Base-by-base conservation (phyloP, 768 basidiomycete genomes). In the Boletellus ananas region DNA sequence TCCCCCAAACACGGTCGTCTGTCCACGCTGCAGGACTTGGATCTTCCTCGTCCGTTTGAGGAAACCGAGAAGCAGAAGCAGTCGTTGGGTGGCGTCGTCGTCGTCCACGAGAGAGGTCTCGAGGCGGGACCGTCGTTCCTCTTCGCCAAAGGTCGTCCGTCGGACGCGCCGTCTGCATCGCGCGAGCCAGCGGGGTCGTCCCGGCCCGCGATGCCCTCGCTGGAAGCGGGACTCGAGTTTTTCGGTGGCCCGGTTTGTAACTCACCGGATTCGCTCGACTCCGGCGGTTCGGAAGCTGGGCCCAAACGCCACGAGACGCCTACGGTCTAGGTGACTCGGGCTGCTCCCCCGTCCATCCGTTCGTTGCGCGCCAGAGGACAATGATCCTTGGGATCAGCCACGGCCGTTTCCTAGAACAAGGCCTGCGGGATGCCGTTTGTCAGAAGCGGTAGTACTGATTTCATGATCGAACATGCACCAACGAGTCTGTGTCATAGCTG, bases 31-130 rank as follows among this genome's bases (percentile, higher is more conserved):
- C 23, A 41, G 12, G 59, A 56, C 47, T 16, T 64, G 31, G 16
- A 13, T 12, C 53, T 62, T 14, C 61, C 59, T 11, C 56, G 52
- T 16, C 61, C 61, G 0, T 62, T 62, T 17, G 59, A 62, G 39
- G 56, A 55, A 11, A n/a, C 40, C 10, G 29, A 9, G 29, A 29
- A 42, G 21, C 39, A 14, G 6, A 29, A 11, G 10, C 12, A 31
- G 31, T 46, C 37, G 14, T 12, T 8, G 45, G 36, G 31, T 3
- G 29, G 33, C 42, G 2, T 45, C 45, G 23, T 29, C 45, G 23
- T 29, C 45, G 44, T 62, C 10, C 59, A 61, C 47, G 50, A 58
- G 31, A 37, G 59, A 10, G 60, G 60, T 3, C 44, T 61, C 7
- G 62, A 61, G 1, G 44, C 34, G 7, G 47, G 34, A 4, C 62